These are phyloP conservation scores for Neoarthrinium moseri DNA, from an alignment of 2,329 filamentous ascomycete genomes.

Conservation along the genomic window DNA sequence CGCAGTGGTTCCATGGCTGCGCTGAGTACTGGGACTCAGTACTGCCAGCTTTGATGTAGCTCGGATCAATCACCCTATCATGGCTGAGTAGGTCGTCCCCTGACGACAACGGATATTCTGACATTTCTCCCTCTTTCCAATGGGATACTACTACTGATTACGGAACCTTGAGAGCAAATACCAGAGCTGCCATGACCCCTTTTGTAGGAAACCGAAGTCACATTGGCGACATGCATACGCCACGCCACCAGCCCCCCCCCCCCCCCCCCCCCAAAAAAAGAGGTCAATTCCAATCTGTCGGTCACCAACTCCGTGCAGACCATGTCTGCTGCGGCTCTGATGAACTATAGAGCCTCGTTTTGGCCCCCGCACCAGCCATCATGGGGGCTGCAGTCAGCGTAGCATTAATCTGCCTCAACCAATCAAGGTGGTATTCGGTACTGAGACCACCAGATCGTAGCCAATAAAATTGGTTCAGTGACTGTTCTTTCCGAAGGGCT, in stretches of 20 bases:
- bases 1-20: neutral
- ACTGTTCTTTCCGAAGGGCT: no score
- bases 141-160: neutral
- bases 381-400: neutral
- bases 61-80: neutral
- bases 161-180: neutral
- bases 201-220: neutral
- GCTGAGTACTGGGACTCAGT: neutral
- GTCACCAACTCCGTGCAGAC: no score
- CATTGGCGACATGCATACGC: neutral
- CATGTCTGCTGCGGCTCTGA: neutral
- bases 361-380: neutral
- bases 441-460: no score
- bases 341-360: neutral
- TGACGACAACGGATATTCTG: no score
- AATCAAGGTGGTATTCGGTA: no score
- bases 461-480: no score
- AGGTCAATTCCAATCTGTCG: neutral
- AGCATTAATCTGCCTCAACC: neutral
- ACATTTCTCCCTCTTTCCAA: neutral
- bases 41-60: neutral
- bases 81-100: neutral
- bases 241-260: neutral
- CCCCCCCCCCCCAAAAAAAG: no score
- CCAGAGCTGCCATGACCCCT: neutral